A percentile compares a stretch with the other conserved stretches of the same genome.
Evolutionary conservation across 495 filamentous ascomycete species (phyloP).

Genomic region (Rhypophila decipiens): DNA sequence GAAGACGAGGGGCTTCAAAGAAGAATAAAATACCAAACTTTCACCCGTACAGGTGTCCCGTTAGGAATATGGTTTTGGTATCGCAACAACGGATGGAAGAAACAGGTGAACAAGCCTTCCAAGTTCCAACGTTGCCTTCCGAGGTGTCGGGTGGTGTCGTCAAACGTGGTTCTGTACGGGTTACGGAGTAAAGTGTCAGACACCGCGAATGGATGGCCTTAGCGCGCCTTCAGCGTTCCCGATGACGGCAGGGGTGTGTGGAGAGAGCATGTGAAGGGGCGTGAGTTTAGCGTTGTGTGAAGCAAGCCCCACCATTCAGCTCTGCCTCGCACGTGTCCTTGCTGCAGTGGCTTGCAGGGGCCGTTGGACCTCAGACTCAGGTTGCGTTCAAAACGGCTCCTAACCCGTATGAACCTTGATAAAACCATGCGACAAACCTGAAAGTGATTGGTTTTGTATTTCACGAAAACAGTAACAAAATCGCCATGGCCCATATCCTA

Average conservation of each 20-base stretch:
- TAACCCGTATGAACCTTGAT: no score
- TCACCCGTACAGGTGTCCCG: no score
- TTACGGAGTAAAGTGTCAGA: not conserved
- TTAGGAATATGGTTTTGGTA: no score
- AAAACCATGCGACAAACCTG: no score
- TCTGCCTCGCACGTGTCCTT: no score
- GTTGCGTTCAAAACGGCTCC: no score
- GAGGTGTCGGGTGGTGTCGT: not conserved
- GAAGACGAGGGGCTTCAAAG: no score
- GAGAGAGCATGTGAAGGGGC: not conserved
- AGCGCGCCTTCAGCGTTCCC: not conserved
- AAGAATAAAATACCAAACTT: no score
- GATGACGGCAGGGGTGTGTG: constrained; percentile 1
- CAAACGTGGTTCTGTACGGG: not conserved
- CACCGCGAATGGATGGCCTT: not conserved
- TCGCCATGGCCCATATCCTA: no score
- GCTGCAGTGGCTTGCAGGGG: no score
- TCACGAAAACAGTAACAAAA: not conserved
- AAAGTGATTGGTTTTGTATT: no score
- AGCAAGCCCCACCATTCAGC: not conserved
- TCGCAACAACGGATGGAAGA: not conserved
- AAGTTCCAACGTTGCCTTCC: not conserved
- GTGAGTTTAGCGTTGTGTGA: not conserved
- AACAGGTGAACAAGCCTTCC: not conserved
- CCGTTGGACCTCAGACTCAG: not conserved